Conservation (phyloP, 2,329 filamentous ascomycete genomes). For the Aspergillus thermomutatus region DNA sequence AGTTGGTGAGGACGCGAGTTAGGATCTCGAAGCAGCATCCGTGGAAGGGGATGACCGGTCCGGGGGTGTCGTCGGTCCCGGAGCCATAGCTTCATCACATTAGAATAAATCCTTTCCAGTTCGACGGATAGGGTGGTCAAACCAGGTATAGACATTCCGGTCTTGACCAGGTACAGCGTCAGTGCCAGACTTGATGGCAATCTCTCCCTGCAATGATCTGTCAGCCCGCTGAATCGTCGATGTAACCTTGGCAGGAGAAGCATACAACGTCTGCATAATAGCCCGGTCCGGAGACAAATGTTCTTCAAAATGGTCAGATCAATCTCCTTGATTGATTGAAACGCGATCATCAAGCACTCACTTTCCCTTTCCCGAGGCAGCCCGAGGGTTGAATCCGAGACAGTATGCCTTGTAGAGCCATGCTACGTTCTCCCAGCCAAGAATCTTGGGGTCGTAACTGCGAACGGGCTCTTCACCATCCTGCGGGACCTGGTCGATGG, state of each 20-base stretch:
- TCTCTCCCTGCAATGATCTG: conserved; percentile 11
- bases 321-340: neutral
- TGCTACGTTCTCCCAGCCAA: conserved; percentile 12
- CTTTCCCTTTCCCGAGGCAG: conserved; percentile 10
- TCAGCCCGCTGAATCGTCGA: neutral
- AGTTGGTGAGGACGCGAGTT: conserved; percentile 13
- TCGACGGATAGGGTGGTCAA: neutral
- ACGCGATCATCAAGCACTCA: neutral
- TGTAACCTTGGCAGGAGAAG: neutral
- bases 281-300: conserved; percentile 18
- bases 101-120: neutral
- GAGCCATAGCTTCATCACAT: conserved; percentile 13
- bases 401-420: conserved; percentile 20
- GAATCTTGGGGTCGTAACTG: conserved; percentile 19
- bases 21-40: conserved; percentile 21
- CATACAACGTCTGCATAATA: conserved; percentile 21
- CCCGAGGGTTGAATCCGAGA: conserved; percentile 8
- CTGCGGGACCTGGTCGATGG: conserved; percentile 1
- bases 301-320: conserved; percentile 4
- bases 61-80: conserved; percentile 15
- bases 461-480: conserved; percentile 13
- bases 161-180: neutral
- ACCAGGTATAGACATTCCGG: conserved; percentile 16
- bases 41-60: conserved; percentile 20
- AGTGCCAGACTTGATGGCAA: conserved; percentile 15